Base-by-base conservation (phyloP, 768 basidiomycete species). In the Naematelia encephala region DNA sequence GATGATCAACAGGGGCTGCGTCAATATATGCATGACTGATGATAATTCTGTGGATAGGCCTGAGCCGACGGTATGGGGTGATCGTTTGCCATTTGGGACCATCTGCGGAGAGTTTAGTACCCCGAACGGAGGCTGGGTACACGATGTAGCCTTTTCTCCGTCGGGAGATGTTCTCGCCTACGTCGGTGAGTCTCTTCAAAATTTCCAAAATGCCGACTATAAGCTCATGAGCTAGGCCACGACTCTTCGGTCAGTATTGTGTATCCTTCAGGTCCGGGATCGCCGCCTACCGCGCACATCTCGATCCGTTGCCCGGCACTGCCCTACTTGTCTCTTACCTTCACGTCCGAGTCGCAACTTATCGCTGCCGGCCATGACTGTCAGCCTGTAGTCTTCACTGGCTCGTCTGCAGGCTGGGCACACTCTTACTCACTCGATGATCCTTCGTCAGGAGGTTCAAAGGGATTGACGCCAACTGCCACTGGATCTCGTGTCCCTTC, bases 281-380 rank as follows among this genome's bases (percentile, higher is more conserved):
- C 67, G 21, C 70, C 79, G 10, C 79, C 79, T 3, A 63, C 71
- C 3, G 80, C 83, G 1, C 75, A 91, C 47, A 83, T 87, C 78
- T 87, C 81, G 44, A 85, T 98, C 78, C 85, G 86, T 62, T 84
- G 86, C 65, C 83, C 86, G 21, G 84, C 87, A 0, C 80, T 99
- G 13, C 96, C 96, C 0, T 83, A 87, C 68, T 82, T 93, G 56
- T 86, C 91, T 10, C 83, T 99, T 21, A 81, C 86, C 4, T 99
- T 91, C 88, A 88, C 85, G 1, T 82, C 85, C 22, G 92, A 96
- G 75, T 83, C 86, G 58, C 79, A 85, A 8, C 77, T 99, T 63
- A 82, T 99, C 44, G 92, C 91, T 0, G 96, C 92, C 0, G 96
- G 96, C 0, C 94, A 99, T 78, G 96, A 98, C 75, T 99, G 96